These are phyloP conservation scores for Fusarium chuoi DNA, from an alignment of 2,329 filamentous ascomycete species.

Conservation along the genomic window DNA sequence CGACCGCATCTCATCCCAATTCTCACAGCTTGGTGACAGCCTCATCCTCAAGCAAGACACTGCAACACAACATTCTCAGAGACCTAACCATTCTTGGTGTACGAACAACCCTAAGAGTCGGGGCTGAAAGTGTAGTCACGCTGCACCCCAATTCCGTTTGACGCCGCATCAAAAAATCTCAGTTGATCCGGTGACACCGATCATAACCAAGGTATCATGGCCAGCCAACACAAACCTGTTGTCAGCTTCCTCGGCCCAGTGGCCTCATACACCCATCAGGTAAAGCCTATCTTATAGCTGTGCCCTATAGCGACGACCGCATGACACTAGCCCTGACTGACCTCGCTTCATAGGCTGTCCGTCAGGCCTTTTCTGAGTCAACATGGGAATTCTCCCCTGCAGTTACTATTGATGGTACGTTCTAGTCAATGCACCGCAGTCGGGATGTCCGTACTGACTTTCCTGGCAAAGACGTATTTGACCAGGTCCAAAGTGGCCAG, in stretches of 20 bases:
- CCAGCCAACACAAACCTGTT: slow-evolving; percentile 49
- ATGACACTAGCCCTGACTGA: slow-evolving; percentile 31
- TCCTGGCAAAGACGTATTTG: slow-evolving; percentile 74
- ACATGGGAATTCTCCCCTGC: slow-evolving; percentile 62
- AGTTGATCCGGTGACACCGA: slow-evolving; percentile 10
- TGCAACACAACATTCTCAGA: slow-evolving; percentile 6
- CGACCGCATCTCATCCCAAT: slow-evolving; percentile 6
- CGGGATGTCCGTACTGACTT: slow-evolving; percentile 10
- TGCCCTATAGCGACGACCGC: slow-evolving; percentile 20
- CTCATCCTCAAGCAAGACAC: not conserved
- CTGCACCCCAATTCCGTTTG: not conserved
- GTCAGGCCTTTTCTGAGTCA: slow-evolving; percentile 59
- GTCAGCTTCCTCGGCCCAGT: slow-evolving; percentile 62
- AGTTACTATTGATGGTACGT: slow-evolving; percentile 60
- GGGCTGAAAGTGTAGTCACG: not conserved
- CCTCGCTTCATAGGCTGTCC: slow-evolving; percentile 54
- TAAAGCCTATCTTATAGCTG: slow-evolving; percentile 41
- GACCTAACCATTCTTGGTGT: not conserved
- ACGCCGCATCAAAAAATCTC: slow-evolving; percentile 1
- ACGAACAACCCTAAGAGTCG: not conserved
- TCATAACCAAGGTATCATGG: slow-evolving; percentile 39
- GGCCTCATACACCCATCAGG: slow-evolving; percentile 64
- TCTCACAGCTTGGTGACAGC: slow-evolving; percentile 1
- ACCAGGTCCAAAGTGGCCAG: slow-evolving; percentile 74
- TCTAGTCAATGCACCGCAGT: not conserved